Percentiles rank a stretch among this genome's conserved stretches.
Conservation (phyloP, 2,329 filamentous ascomycete genomes). For the Magnaporthales sp. region DNA sequence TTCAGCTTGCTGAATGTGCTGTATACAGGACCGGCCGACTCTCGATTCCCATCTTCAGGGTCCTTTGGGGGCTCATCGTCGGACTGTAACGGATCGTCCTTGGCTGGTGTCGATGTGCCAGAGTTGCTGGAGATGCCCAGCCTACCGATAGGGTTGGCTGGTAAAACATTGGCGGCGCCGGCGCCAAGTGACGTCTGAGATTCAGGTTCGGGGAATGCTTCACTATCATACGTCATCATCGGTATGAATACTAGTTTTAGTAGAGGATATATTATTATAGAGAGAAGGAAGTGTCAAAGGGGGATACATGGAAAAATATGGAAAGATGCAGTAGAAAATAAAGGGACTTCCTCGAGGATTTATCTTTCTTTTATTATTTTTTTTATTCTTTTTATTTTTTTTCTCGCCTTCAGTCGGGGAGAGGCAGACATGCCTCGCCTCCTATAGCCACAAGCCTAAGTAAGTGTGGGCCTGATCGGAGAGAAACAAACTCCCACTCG, state of each 20-base stretch:
- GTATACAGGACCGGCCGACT: slow-evolving; percentile 30
- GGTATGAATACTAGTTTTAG: not conserved
- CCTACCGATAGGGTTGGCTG: not conserved
- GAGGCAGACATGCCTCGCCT: not conserved
- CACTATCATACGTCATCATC: not conserved
- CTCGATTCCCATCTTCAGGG: slow-evolving; percentile 23
- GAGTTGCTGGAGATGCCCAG: not conserved
- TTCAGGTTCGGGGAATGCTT: not conserved
- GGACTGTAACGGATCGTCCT: not conserved
- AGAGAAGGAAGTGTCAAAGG: not conserved
- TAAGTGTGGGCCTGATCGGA: not conserved
- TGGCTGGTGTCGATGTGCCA: not conserved
- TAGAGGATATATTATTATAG: not conserved
- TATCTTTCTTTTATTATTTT: not conserved
- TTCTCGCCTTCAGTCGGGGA: not conserved
- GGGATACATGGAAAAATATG: not conserved
- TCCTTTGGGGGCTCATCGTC: slow-evolving; percentile 17
- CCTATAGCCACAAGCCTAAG: not conserved
- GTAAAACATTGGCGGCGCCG: not conserved
- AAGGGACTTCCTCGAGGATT: not conserved
- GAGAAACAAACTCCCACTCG: not conserved
- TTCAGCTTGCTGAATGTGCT: slow-evolving; percentile 28
- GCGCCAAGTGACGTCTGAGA: not conserved
- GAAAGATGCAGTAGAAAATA: not conserved
- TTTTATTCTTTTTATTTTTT: not conserved